phyloP scores from a whole-genome alignment of 2,329 filamentous ascomycete genomes.

The Hymenoscyphus fructigenus region DNA sequence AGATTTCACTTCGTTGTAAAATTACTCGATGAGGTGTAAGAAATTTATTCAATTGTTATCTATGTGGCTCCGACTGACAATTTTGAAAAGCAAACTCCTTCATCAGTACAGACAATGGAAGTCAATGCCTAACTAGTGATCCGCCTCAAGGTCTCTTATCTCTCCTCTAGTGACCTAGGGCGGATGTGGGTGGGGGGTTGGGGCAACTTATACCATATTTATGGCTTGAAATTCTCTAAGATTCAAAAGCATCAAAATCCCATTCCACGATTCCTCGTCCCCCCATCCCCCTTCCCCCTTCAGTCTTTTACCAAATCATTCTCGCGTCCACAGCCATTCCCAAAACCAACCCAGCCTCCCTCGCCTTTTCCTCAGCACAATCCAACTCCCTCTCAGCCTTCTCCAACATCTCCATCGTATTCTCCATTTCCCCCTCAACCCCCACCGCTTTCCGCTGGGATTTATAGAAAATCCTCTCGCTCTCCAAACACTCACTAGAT shows the following conservation, averaged over 20 bases:
- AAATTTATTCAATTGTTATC: neutral
- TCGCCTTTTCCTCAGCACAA: neutral
- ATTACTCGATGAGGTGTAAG: neutral
- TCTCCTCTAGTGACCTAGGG: neutral
- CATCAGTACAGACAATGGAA: neutral
- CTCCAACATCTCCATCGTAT: neutral
- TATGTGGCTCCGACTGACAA: neutral
- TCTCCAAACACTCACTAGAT: neutral
- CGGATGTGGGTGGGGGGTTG: no score
- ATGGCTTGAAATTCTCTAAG: no score
- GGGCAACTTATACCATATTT: neutral
- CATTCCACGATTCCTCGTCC: no score
- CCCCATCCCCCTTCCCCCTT: neutral
- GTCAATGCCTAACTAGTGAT: no score
- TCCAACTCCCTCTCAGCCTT: neutral
- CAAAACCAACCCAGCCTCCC: neutral
- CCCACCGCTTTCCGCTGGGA: neutral
- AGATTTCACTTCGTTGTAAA: slow-evolving; percentile 2
- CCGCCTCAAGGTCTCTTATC: neutral
- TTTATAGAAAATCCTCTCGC: neutral
- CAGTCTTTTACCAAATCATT: neutral
- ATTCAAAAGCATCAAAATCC: neutral
- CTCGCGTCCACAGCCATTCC: neutral
- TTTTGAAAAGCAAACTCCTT: neutral
- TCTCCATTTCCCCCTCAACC: neutral